These are phyloP conservation scores for Colletotrichum horii DNA, from an alignment of 2,329 filamentous ascomycete genomes.

Conservation along the genomic window DNA sequence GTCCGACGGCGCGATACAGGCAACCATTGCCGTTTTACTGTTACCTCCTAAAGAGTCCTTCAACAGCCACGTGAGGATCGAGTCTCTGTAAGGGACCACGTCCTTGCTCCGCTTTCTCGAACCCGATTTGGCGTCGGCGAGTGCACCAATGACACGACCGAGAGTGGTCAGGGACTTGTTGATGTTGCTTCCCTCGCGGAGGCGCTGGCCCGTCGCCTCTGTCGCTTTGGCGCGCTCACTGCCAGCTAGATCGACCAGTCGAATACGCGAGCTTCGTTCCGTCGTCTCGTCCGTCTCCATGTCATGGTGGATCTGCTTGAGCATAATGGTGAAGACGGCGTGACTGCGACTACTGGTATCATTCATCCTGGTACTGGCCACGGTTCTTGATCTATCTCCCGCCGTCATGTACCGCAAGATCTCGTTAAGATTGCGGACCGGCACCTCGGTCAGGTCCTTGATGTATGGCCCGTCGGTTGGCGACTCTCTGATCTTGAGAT, in stretches of 20 bases:
- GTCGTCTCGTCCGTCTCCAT: slow-evolving; percentile 98
- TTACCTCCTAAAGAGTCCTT: slow-evolving; percentile 97
- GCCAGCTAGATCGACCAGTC: slow-evolving; percentile 92
- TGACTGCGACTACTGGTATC: slow-evolving; percentile 96
- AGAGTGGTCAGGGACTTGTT: slow-evolving; percentile 98
- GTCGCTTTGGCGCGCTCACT: slow-evolving; percentile 95
- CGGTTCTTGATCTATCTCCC: slow-evolving; percentile 86
- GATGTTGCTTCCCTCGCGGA: slow-evolving; percentile 96
- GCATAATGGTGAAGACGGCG: slow-evolving; percentile 95
- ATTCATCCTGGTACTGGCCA: slow-evolving; percentile 98
- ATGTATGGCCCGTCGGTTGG: slow-evolving; percentile 96
- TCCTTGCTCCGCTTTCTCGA: slow-evolving; percentile 61
- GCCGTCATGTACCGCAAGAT: slow-evolving; percentile 90
- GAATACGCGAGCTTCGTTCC: slow-evolving; percentile 90
- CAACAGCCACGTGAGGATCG: slow-evolving; percentile 81
- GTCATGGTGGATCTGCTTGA: slow-evolving; percentile 98
- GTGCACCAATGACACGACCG: slow-evolving; percentile 91
- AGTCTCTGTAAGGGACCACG: slow-evolving; percentile 92
- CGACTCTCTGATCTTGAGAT: slow-evolving; percentile 96
- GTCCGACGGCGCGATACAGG: slow-evolving; percentile 92
- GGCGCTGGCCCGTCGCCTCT: slow-evolving; percentile 87
- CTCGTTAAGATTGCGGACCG: slow-evolving; percentile 85
- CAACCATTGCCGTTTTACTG: slow-evolving; percentile 99
- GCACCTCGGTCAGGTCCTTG: slow-evolving; percentile 92
- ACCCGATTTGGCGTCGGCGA: slow-evolving; percentile 71